Conservation (phyloP, 768 basidiomycete genomes). For the Lactarius indigo region DNA sequence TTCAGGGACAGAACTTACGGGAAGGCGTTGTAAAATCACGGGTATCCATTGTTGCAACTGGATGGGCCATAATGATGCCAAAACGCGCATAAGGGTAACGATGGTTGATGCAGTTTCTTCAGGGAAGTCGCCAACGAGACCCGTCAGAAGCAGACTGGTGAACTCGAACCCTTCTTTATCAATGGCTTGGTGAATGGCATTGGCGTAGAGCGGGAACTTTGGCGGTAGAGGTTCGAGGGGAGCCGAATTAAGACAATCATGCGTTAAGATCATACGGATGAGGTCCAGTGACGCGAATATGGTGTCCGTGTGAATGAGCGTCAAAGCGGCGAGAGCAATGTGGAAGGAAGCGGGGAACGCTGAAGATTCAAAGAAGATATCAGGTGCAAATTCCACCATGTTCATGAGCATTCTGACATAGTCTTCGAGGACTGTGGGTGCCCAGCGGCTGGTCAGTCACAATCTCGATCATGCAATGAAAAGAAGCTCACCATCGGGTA, state of each 20-base stretch:
- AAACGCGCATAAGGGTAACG: constrained; percentile 70
- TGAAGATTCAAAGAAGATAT: constrained; percentile 73
- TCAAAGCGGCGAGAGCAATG: constrained; percentile 71
- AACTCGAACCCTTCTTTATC: constrained; percentile 73
- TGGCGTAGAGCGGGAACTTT: constrained; percentile 59
- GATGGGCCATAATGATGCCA: constrained; percentile 62
- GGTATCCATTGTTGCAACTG: constrained; percentile 74
- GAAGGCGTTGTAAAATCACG: constrained; percentile 65
- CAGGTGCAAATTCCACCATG: constrained; percentile 63
- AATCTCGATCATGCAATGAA: neutral
- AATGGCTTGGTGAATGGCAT: constrained; percentile 57
- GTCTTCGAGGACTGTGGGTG: constrained; percentile 85
- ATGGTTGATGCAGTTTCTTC: constrained; percentile 75
- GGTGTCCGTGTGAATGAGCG: constrained; percentile 78
- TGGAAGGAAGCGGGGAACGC: constrained; percentile 77
- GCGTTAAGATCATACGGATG: constrained; percentile 68
- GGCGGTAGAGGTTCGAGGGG: constrained; percentile 45
- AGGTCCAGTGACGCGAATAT: constrained; percentile 80
- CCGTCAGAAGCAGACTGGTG: constrained; percentile 63
- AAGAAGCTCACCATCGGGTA: constrained; percentile 77
- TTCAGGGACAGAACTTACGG: constrained; percentile 54
- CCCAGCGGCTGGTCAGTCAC: neutral
- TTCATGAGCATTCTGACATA: constrained; percentile 79
- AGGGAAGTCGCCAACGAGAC: constrained; percentile 83
- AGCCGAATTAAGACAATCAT: constrained; percentile 59